phyloP scores from a whole-genome alignment of 106 monocot species.

The Dendrobium catenatum region DNA sequence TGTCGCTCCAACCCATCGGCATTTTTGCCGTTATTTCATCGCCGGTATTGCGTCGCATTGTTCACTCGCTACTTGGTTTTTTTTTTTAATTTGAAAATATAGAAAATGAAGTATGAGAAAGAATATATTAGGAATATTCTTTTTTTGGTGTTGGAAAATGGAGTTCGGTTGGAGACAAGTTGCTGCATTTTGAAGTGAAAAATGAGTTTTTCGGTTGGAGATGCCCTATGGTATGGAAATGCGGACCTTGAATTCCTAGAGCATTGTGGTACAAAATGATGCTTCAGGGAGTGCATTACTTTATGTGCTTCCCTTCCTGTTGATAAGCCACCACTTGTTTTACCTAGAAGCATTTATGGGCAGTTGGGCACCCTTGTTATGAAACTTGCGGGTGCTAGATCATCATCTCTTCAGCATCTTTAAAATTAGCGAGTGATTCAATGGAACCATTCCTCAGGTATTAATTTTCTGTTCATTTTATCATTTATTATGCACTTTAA shows the following conservation, averaged over 20 bases:
- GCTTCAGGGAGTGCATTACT: not conserved
- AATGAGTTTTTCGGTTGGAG: no score
- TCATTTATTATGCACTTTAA: not conserved
- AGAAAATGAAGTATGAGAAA: no score
- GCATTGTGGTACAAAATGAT: not conserved
- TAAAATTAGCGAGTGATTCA: not conserved
- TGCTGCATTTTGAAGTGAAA: no score
- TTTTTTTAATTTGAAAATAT: no score
- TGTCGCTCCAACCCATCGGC: no score
- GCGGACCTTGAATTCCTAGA: not conserved
- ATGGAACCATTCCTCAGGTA: not conserved
- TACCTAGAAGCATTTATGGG: not conserved
- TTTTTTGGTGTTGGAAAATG: no score
- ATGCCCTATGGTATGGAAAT: not conserved
- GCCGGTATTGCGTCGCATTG: no score
- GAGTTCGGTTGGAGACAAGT: no score
- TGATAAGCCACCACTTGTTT: not conserved
- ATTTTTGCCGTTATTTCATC: no score
- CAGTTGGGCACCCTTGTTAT: not conserved
- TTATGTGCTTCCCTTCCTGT: not conserved
- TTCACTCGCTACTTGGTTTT: no score
- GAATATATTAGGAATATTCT: no score
- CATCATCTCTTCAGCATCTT: not conserved
- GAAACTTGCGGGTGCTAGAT: not conserved
- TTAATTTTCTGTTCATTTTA: not conserved